Conservation (phyloP, 768 basidiomycete genomes). For the Podaxis sp. region DNA sequence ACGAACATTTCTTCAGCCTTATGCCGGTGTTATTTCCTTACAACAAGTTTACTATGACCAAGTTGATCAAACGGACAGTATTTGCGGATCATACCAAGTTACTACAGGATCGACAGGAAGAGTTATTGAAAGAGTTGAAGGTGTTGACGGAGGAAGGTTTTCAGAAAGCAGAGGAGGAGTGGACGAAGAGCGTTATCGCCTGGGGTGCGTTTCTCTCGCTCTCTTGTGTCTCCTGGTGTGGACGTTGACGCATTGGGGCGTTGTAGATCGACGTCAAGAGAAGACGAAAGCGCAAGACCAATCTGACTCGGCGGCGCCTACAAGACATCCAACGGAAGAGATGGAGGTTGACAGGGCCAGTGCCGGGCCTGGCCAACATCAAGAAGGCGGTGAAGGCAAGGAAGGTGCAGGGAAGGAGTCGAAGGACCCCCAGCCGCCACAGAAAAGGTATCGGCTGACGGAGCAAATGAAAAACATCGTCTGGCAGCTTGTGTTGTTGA, state of each 20-base stretch:
- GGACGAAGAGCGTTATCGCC: conserved; percentile 63
- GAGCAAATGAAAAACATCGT: conserved; percentile 78
- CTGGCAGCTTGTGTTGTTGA: conserved; percentile 79
- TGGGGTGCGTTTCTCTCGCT: conserved; percentile 55
- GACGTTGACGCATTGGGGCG: conserved; percentile 25
- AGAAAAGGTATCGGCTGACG: conserved; percentile 76
- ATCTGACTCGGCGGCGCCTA: conserved; percentile 38
- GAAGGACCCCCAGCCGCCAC: conserved; percentile 56
- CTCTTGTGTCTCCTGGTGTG: conserved; percentile 31
- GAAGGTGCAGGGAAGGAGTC: conserved; percentile 32
- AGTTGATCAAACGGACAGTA: conserved; percentile 91
- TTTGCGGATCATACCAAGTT: conserved; percentile 71
- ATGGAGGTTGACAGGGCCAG: conserved; percentile 21
- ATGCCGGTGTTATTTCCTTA: conserved; percentile 91
- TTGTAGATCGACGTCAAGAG: conserved; percentile 9
- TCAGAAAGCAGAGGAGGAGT: conserved; percentile 70
- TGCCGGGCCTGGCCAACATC: conserved; percentile 20
- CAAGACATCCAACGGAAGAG: conserved; percentile 47
- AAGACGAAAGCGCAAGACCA: not conserved
- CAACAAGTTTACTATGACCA: conserved; percentile 94
- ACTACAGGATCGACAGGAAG: conserved; percentile 66
- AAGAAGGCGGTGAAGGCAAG: conserved; percentile 22
- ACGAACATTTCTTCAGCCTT: conserved; percentile 87
- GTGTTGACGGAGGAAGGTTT: conserved; percentile 65
- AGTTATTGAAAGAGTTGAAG: conserved; percentile 62